phyloP scores from a whole-genome alignment of 495 filamentous ascomycete species.

The Neurospora intermedia region DNA sequence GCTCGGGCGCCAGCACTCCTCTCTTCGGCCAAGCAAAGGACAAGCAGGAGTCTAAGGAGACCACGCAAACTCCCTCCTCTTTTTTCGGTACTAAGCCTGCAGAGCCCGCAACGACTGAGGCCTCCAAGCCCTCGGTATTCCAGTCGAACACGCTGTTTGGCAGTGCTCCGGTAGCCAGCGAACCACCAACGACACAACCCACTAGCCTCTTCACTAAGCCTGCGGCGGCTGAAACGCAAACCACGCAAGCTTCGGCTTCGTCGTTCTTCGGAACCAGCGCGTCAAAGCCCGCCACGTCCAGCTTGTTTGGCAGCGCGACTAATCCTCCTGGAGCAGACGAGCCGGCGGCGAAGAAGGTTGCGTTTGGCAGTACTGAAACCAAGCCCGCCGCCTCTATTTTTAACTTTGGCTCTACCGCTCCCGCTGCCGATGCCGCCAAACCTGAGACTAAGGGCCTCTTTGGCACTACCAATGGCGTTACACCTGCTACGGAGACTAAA shows the following conservation, averaged over 20 bases:
- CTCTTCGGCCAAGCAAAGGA: constrained; percentile 13
- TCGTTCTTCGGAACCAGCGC: constrained; percentile 20
- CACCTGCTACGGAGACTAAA: constrained; percentile 8
- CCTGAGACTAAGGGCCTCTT: constrained; percentile 12
- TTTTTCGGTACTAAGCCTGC: constrained; percentile 15
- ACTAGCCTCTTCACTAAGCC: constrained; percentile 22
- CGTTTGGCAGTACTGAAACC: constrained; percentile 16
- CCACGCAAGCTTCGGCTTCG: constrained; percentile 7
- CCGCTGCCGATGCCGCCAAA: constrained; percentile 11
- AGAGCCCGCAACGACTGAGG: constrained; percentile 3
- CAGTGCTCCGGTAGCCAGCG: constrained; percentile 4
- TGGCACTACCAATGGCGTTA: constrained; percentile 2
- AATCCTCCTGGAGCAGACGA: constrained; percentile 9
- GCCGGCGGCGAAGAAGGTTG: constrained; percentile 12
- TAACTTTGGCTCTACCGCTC: constrained; percentile 9
- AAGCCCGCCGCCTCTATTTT: constrained; percentile 16
- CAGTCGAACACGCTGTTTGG: constrained; percentile 38
- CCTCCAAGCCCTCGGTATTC: constrained; percentile 22
- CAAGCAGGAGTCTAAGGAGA: constrained; percentile 9
- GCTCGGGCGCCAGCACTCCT: constrained; percentile 1
- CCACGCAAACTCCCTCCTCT: constrained; percentile 3
- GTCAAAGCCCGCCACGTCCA: constrained; percentile 12
- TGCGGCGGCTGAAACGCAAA: constrained; percentile 11
- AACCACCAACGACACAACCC: constrained; percentile 9
- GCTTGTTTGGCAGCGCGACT: constrained; percentile 20